A percentile compares a stretch with the other conserved stretches of the same genome.
Conservation (phyloP, 306 rosid species). For the Vigna radiata region DNA sequence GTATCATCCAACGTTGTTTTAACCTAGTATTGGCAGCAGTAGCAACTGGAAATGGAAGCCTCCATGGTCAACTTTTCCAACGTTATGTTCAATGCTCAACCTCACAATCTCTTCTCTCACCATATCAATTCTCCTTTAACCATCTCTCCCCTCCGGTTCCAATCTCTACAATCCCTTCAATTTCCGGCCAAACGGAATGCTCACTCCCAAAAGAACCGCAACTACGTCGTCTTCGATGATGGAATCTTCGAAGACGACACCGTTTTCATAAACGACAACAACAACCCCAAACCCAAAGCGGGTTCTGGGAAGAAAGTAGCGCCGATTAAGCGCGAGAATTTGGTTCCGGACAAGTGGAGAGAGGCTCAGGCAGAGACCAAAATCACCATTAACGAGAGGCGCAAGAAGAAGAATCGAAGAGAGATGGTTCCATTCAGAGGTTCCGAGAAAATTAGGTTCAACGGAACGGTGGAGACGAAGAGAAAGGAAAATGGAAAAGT, state of each 20-base stretch:
- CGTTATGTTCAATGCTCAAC: slow-evolving; percentile 52
- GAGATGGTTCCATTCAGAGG: neutral
- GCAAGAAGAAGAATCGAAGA: neutral
- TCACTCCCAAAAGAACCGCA: slow-evolving; percentile 54
- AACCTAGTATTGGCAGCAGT: neutral
- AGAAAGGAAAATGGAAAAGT: neutral
- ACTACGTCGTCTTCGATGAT: slow-evolving; percentile 80
- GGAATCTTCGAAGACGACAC: slow-evolving; percentile 73
- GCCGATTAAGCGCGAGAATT: slow-evolving; percentile 48
- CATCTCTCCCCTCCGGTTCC: neutral
- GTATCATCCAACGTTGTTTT: neutral
- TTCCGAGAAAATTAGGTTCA: slow-evolving; percentile 61
- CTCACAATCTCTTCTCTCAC: slow-evolving; percentile 36
- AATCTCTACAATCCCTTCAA: slow-evolving; percentile 40
- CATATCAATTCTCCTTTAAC: slow-evolving; percentile 19
- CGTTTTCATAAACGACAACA: slow-evolving; percentile 39
- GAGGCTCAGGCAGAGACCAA: slow-evolving; percentile 75
- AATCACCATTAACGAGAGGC: slow-evolving; percentile 47
- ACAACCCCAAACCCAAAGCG: slow-evolving; percentile 22
- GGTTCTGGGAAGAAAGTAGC: slow-evolving; percentile 37
- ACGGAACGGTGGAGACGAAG: slow-evolving; percentile 67
- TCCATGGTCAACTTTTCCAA: slow-evolving; percentile 52
- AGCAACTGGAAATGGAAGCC: neutral
- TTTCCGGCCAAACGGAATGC: slow-evolving; percentile 40
- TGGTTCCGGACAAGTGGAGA: slow-evolving; percentile 85